Base-by-base conservation (phyloP, 495 filamentous ascomycete genomes). In the Articulospora tetracladia region DNA sequence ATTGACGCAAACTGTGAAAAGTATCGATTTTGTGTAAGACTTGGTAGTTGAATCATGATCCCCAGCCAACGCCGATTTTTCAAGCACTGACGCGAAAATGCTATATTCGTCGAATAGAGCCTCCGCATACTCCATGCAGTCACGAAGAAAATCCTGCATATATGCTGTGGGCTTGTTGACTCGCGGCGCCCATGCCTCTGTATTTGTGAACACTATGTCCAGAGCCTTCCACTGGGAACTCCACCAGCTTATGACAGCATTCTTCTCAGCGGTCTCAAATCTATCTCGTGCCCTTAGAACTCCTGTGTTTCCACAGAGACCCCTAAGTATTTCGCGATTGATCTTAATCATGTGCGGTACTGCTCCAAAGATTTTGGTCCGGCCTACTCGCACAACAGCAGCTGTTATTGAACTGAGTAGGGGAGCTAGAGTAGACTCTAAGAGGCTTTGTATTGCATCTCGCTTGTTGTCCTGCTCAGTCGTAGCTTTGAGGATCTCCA, bases 121-220 rank as follows among this genome's bases (percentile, higher is more conserved):
- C 66, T 97, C 89, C 1, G 92, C 92, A 65, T 96, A 89, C 62
- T 97, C 89, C 79, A 98, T 98, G 26, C 88, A 87, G 66, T 97
- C 91, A 62, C 94, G 84, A 66, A 90, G 94, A 64, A 98, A 97
- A 52, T 98, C 89, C 68, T 88, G 83, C 90, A 98, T 89, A 24
- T 90, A 91, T 26, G 93, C 86, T 58, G 80, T 72, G 23, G 59
- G 53, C 12, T 84, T 78, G 25, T 57, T 30, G 3, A 62, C 58
- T 11, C 83, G 80, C 23, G 82, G 73, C 53, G 86, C 85, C 93
- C 94, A 98, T 3, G 70, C 71, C 64, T 96, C 90, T 22, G 91
- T 93, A 66, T 84, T 85, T 49, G 82, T 76, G 68, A 97, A 97
- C n/a, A 95, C 90, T 15, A 87, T 83, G 2, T 84, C 84, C 50